Base-by-base conservation (phyloP, 371 early-diverging fungal genomes). In the Lichtheimia ornata region DNA sequence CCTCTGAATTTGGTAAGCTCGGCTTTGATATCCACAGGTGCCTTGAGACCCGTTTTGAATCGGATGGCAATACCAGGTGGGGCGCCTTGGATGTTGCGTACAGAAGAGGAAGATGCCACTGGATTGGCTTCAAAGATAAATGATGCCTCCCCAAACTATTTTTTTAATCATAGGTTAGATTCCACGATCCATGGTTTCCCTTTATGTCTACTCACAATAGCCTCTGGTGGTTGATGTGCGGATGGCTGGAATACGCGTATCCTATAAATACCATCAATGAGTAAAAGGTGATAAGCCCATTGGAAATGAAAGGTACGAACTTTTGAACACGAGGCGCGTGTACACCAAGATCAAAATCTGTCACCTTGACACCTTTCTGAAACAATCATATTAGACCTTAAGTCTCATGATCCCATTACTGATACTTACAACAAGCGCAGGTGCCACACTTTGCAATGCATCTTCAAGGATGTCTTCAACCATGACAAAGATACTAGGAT, bases 11-110 rank as follows among this genome's bases (percentile, higher is more conserved):
- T 53, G 11, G 63, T 63, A 11, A 74, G 43, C 43, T 74, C 72
- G 4, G 69, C 74, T 27, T 71, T 69, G 56, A 74, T 57, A 44
- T 71, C 72, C 35, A 69, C 40, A n/a, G 69, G 58, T 43, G 74
- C 67, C 14, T 71, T 66, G 14, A 74, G n/a, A 1, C 63, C 63
- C 7, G 74, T 69, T 50, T 74, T 74, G 58, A 74, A 71, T n/a
- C 72, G 69, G 7, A 74, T 65, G 0, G 66, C 62, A 11, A 69
- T 55, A 6, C 74, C 74, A 43, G 74, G 72, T 35, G 74, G 67
- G 0, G 67, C 66, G 3, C 61, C 50, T 4, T 45, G 53, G 15
- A 50, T 53, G 11, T 50, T 58, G 3, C 50, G 35, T 15, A 14
- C 50, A 9, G 56, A n/a, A 2, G 59, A 35, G 2, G 55, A 14